Conservation (phyloP, 345 rosid species). For the Sisymbrium altissimum region DNA sequence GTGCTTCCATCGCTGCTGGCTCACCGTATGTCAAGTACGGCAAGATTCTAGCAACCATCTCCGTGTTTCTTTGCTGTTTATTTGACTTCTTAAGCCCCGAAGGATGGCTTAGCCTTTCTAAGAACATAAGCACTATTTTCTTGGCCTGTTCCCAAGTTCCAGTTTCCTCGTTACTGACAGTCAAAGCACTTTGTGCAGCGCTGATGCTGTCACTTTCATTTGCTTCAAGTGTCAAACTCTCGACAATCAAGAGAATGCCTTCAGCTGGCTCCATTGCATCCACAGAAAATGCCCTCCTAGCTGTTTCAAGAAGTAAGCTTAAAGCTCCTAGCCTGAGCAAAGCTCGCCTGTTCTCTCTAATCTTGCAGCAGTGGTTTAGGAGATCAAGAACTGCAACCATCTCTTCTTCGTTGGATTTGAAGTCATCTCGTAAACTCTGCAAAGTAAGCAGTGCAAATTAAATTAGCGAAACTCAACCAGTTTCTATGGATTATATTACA, state of each 20-base stretch:
- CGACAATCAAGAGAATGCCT: conserved; percentile 95
- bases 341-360: conserved; percentile 84
- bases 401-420: conserved; percentile 92
- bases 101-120: conserved; percentile 89
- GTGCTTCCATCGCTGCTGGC: conserved; percentile 98
- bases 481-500: background rate
- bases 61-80: conserved; percentile 97
- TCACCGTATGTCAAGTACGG: conserved; percentile 98
- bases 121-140: conserved; percentile 93
- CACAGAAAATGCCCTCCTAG: conserved; percentile 90
- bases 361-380: conserved; percentile 97
- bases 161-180: conserved; percentile 77
- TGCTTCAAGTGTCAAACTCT: conserved; percentile 92
- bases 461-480: conserved; percentile 12
- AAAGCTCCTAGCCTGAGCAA: conserved; percentile 82
- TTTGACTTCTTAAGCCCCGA: conserved; percentile 84
- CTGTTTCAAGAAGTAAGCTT: conserved; percentile 96
- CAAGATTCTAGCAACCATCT: conserved; percentile 98
- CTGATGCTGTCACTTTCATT: conserved; percentile 86
- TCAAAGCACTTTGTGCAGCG: conserved; percentile 68
- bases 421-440: conserved; percentile 80
- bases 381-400: conserved; percentile 91
- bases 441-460: conserved; percentile 23
- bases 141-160: conserved; percentile 95
- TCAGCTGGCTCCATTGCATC: conserved; percentile 99